These are phyloP conservation scores for Physcomitrellopsis africana DNA, from an alignment of 225 moss, liverwort and hornwort genomes.

Conservation along the genomic window DNA sequence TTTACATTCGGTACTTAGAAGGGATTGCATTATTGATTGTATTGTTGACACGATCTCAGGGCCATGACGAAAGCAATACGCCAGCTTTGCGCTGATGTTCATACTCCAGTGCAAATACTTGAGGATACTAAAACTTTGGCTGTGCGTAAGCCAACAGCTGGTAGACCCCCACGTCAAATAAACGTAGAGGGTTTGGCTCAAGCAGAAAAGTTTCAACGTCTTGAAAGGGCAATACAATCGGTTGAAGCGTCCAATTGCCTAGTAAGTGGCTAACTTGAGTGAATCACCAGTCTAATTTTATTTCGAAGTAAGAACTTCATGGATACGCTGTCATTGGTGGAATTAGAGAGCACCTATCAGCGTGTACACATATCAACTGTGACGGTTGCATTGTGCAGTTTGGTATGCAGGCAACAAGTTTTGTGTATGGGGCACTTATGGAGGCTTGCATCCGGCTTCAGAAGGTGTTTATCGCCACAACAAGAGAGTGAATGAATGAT, in stretches of 20 bases:
- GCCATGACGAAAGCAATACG: conserved; percentile 57
- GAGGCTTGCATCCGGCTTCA: conserved; percentile 62
- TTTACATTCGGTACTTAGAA: conserved; percentile 1
- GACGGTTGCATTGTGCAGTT: conserved; percentile 49
- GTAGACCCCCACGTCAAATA: conserved; percentile 31
- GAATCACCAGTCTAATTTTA: background rate
- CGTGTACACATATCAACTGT: background rate
- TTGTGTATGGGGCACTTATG: conserved; percentile 67
- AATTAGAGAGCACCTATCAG: background rate
- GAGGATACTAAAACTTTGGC: conserved; percentile 37
- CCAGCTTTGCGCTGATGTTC: conserved; percentile 58
- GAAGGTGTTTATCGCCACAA: conserved; percentile 38
- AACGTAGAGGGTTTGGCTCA: conserved; percentile 28
- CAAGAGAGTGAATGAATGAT: background rate
- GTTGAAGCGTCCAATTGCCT: conserved; percentile 60
- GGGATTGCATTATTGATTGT: background rate
- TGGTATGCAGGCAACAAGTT: conserved; percentile 68
- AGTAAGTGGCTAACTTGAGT: conserved; percentile 32
- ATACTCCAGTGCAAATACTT: conserved; percentile 27
- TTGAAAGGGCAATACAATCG: conserved; percentile 64
- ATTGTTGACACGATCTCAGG: conserved; percentile 37
- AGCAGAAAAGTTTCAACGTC: conserved; percentile 54
- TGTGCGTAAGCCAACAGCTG: conserved; percentile 53
- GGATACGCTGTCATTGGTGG: background rate
- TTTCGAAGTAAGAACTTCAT: background rate